phyloP scores from a whole-genome alignment of 1,284 basidiomycete species.

The Irpex sp. region DNA sequence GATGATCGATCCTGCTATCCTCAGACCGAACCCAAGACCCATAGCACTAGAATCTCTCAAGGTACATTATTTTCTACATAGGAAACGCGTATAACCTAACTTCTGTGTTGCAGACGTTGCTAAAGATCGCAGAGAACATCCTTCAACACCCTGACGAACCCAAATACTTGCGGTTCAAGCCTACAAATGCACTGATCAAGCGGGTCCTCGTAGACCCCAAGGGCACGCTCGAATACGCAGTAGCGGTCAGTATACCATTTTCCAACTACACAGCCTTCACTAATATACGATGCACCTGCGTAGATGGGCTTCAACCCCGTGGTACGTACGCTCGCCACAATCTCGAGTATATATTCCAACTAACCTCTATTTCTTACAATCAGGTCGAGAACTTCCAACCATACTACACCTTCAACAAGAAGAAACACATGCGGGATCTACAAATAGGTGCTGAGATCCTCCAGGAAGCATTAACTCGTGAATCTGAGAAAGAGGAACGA shows the following conservation, averaged over 20 bases:
- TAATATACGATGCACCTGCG: not conserved
- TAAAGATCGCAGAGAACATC: conserved; percentile 70
- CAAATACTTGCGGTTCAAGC: conserved; percentile 71
- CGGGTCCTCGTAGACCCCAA: conserved; percentile 55
- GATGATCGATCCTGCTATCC: conserved; percentile 73
- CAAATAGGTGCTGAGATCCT: conserved; percentile 61
- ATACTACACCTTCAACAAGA: conserved; percentile 58
- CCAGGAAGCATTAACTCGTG: conserved; percentile 53
- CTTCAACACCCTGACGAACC: conserved; percentile 64
- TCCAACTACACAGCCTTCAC: conserved; percentile 4
- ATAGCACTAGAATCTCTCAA: conserved; percentile 58
- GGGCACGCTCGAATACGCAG: conserved; percentile 72
- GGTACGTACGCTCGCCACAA: conserved; percentile 32
- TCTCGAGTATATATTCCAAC: not conserved
- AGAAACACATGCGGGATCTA: conserved; percentile 46
- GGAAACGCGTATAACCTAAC: not conserved
- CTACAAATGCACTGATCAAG: conserved; percentile 69
- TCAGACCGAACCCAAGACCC: conserved; percentile 63
- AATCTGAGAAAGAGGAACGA: conserved; percentile 52
- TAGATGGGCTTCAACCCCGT: conserved; percentile 61
- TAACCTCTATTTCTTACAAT: not conserved
- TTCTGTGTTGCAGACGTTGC: conserved; percentile 46
- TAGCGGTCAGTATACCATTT: conserved; percentile 48
- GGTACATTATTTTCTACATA: conserved; percentile 33
- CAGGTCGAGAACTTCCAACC: conserved; percentile 46